A percentile compares a stretch with the other conserved stretches of the same genome.
Conservation (phyloP, 345 rosid species). For the Kandelia obovata region DNA sequence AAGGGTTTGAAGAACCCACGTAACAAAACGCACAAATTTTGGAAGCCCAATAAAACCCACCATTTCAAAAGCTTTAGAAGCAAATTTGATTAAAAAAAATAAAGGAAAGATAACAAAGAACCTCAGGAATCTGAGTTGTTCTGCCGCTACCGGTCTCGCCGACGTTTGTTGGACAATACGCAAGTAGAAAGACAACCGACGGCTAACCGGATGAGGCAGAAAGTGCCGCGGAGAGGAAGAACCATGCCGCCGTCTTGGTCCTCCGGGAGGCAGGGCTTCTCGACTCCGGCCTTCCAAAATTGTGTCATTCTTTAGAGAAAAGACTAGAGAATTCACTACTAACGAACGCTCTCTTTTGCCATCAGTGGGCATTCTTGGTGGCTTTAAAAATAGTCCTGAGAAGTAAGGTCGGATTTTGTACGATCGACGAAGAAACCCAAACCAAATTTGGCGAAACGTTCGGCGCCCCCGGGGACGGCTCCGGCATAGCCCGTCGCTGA, state of each 20-base stretch:
- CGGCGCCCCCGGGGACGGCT: conserved; percentile 9
- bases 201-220: conserved; percentile 55
- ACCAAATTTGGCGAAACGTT: conserved; percentile 28
- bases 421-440: conserved; percentile 40
- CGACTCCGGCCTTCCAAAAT: conserved; percentile 89
- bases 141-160: conserved; percentile 99
- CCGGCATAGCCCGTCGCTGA: conserved; percentile 17
- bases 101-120: conserved; percentile 13
- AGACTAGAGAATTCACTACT: no score
- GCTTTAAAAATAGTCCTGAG: conserved; percentile 25
- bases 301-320: conserved; percentile 43
- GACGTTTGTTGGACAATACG: conserved; percentile 29
- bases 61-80: no score
- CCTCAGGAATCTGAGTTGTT: conserved; percentile 98
- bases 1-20: no score
- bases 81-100: neutral
- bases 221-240: conserved; percentile 49
- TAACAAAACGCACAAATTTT: no score
- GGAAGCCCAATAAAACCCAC: no score
- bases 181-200: no score
- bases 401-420: conserved; percentile 30
- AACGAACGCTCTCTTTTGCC: no score
- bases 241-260: conserved; percentile 89
- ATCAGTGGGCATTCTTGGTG: neutral
- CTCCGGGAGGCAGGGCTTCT: conserved; percentile 73